These are phyloP conservation scores for Sicyos edulis DNA, from an alignment of 306 rosid genomes.

Conservation along the genomic window DNA sequence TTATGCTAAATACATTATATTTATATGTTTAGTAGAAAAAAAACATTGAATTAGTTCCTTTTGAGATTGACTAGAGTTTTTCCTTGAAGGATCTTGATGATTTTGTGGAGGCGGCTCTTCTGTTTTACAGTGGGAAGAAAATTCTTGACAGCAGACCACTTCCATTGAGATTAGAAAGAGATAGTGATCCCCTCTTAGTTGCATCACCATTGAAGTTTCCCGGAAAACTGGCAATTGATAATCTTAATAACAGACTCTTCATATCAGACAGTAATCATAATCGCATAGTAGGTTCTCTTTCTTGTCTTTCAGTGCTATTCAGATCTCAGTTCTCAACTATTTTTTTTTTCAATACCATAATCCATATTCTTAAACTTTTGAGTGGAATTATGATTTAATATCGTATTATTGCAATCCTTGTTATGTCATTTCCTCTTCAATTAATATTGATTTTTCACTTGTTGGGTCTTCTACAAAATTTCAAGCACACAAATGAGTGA, in stretches of 20 bases:
- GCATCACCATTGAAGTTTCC: slow-evolving; percentile 94
- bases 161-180: slow-evolving; percentile 68
- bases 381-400: no score
- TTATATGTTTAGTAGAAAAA: slow-evolving; percentile 3
- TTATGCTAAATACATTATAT: not conserved
- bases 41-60: not conserved
- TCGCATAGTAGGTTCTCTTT: slow-evolving; percentile 62
- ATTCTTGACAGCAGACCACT: slow-evolving; percentile 59
- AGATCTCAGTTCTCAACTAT: not conserved
- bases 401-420: no score
- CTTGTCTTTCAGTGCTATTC: slow-evolving; percentile 16
- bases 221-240: slow-evolving; percentile 85
- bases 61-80: slow-evolving; percentile 10
- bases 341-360: no score
- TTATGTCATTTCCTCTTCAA: no score
- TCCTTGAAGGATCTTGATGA: slow-evolving; percentile 76
- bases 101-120: slow-evolving; percentile 90
- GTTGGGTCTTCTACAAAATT: no score
- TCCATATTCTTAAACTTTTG: no score
- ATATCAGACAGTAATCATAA: slow-evolving; percentile 96
- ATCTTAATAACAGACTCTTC: slow-evolving; percentile 83
- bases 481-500: no score
- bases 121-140: slow-evolving; percentile 65
- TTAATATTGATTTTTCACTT: no score
- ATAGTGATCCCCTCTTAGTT: slow-evolving; percentile 75